Percentiles rank a stretch among this genome's conserved stretches.
Conservation (phyloP, 768 basidiomycete species). For the Boletus coccyginus region DNA sequence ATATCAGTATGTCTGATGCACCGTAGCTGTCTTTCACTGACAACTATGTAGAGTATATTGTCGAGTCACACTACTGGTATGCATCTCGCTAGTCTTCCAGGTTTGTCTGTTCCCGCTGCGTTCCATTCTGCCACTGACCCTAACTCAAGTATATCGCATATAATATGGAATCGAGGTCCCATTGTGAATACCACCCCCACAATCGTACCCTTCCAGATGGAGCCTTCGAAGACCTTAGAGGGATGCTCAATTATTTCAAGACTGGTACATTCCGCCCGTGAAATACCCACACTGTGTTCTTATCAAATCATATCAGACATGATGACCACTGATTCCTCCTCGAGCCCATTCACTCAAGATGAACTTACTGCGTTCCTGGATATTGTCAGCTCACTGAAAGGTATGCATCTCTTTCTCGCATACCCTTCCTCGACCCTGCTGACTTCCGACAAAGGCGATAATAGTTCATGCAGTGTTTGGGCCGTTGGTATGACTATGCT, state of each 20-base stretch:
- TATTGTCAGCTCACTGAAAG: conserved; percentile 13
- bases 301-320: conserved; percentile 2
- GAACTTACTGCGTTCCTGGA: conserved; percentile 12
- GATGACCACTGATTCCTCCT: conserved; percentile 16
- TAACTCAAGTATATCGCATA: not conserved
- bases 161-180: conserved; percentile 11
- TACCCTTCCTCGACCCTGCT: not conserved
- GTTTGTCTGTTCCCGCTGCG: not conserved
- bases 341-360: conserved; percentile 14
- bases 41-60: conserved; percentile 4
- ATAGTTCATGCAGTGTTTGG: conserved; percentile 8
- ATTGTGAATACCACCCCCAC: conserved; percentile 17
- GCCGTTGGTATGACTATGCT: conserved; percentile 5
- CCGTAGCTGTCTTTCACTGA: not conserved
- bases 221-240: conserved; percentile 9
- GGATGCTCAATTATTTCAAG: conserved; percentile 15
- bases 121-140: not conserved
- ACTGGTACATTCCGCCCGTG: conserved; percentile 3
- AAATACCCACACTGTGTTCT: not conserved
- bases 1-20: conserved; percentile 10
- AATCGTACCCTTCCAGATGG: not conserved
- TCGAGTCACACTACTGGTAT: conserved; percentile 16
- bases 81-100: not conserved
- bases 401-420: not conserved
- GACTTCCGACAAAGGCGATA: not conserved